Percentiles rank a stretch among this genome's conserved stretches.
phyloP scores from a whole-genome alignment of 768 basidiomycete species.

The Dentipellis fragilis region DNA sequence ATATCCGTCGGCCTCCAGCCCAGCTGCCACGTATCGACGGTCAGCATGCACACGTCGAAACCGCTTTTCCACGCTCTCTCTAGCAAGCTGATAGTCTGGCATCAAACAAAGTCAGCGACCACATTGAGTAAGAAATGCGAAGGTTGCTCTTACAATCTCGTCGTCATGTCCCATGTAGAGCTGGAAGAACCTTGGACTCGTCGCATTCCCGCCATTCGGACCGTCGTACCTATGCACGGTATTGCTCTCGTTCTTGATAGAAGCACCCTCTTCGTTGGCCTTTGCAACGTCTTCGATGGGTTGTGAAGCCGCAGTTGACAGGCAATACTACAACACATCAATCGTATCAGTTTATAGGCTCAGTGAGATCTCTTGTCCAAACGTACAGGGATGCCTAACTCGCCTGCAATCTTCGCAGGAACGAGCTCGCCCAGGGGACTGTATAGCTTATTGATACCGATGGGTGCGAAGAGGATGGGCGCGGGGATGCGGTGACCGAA shows the following conservation, averaged over 20 bases:
- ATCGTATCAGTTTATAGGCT: background rate
- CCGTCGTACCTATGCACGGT: constrained; percentile 25
- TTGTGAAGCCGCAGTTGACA: constrained; percentile 41
- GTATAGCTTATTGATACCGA: constrained; percentile 47
- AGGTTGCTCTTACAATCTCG: constrained; percentile 27
- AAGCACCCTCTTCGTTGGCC: constrained; percentile 34
- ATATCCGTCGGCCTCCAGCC: constrained; percentile 41
- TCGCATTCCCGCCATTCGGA: constrained; percentile 24
- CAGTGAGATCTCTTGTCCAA: too few species aligned
- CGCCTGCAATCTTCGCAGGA: constrained; percentile 36
- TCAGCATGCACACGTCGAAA: constrained; percentile 37
- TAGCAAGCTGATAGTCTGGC: constrained; percentile 30
- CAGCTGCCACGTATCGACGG: constrained; percentile 41
- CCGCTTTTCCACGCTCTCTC: constrained; percentile 36
- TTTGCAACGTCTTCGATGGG: constrained; percentile 41
- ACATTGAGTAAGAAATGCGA: constrained; percentile 8
- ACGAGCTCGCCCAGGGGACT: constrained; percentile 34
- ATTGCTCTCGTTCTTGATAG: constrained; percentile 27
- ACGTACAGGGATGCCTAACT: constrained; percentile 32
- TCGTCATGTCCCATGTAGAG: constrained; percentile 47
- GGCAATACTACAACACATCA: constrained; percentile 6
- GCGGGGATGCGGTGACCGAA: constrained; percentile 40
- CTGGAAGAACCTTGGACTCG: constrained; percentile 43
- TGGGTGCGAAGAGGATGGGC: constrained; percentile 44
- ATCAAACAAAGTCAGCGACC: background rate